phyloP scores from a whole-genome alignment of 768 basidiomycete genomes.

The Boletus coccyginus region DNA sequence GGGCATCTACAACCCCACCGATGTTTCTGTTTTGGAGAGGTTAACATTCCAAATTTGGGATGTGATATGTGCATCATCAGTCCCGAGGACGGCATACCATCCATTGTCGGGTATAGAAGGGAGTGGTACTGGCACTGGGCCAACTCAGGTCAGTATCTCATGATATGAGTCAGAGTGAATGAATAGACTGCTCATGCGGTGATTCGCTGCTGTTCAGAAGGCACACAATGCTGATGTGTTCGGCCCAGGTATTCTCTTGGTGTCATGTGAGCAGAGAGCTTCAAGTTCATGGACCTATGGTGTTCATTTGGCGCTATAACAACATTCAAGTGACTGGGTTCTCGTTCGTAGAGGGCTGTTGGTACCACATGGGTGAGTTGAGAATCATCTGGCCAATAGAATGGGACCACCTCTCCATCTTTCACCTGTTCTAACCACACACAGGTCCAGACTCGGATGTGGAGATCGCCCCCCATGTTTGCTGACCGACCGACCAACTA shows the following conservation, averaged over 20 bases:
- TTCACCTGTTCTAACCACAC: too few species aligned
- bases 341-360: conserved; percentile 45
- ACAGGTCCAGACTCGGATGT: too few species aligned
- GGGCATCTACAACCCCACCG: conserved; percentile 32
- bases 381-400: conserved; percentile 28
- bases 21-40: conserved; percentile 22
- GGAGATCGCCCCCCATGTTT: too few species aligned
- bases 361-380: conserved; percentile 59
- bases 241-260: conserved; percentile 1
- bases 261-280: conserved; percentile 34
- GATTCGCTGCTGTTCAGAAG: too few species aligned
- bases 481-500: too few species aligned
- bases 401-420: too few species aligned
- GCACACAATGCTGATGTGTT: too few species aligned
- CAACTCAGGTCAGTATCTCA: too few species aligned
- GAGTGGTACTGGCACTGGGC: too few species aligned
- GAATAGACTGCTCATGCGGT: too few species aligned
- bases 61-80: conserved; percentile 34
- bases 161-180: too few species aligned
- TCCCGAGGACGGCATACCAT: conserved; percentile 21
- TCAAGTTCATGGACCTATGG: conserved; percentile 38
- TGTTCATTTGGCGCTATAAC: conserved; percentile 43
- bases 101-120: background rate
- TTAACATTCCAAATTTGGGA: conserved; percentile 26
- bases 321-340: conserved; percentile 46